Percentiles rank a stretch among this genome's conserved stretches.
phyloP scores from a whole-genome alignment of 352 stramenopile species.

The Phytophthora kernoviae region DNA sequence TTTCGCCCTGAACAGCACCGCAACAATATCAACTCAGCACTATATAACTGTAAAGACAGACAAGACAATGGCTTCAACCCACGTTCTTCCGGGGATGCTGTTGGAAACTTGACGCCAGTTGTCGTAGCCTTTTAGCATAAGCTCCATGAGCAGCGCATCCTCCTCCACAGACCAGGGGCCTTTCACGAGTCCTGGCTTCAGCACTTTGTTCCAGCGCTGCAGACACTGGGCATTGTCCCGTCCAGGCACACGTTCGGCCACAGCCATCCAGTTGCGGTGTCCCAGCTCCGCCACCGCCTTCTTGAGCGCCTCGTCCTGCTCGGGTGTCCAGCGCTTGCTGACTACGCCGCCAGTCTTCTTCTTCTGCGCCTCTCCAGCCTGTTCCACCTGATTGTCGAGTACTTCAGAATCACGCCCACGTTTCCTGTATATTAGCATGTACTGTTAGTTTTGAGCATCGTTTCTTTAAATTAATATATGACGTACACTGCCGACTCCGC shows the following conservation, averaged over 20 bases:
- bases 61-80: constrained; percentile 11
- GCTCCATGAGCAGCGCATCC: constrained; percentile 85
- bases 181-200: constrained; percentile 93
- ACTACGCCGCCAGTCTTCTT: constrained; percentile 42
- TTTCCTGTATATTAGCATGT: constrained; percentile 25
- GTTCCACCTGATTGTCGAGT: constrained; percentile 9
- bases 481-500: constrained; percentile 31
- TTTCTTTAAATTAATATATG: constrained; percentile 10
- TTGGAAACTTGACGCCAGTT: constrained; percentile 76
- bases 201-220: constrained; percentile 89
- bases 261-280: constrained; percentile 89
- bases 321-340: constrained; percentile 79
- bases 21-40: neutral
- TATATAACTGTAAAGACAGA: neutral
- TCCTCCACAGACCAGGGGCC: constrained; percentile 93
- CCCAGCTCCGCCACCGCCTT: constrained; percentile 77
- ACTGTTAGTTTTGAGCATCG: constrained; percentile 7
- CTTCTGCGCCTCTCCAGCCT: constrained; percentile 53
- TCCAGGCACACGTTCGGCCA: constrained; percentile 63
- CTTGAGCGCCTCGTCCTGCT: constrained; percentile 87
- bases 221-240: constrained; percentile 85
- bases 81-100: constrained; percentile 76
- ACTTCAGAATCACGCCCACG: constrained; percentile 34
- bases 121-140: constrained; percentile 82
- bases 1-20: constrained; percentile 80